Percentiles rank a stretch among this genome's conserved stretches.
Evolutionary conservation across 1,284 basidiomycete genomes (phyloP).

Genomic region (Rhodotorula glutinis): DNA sequence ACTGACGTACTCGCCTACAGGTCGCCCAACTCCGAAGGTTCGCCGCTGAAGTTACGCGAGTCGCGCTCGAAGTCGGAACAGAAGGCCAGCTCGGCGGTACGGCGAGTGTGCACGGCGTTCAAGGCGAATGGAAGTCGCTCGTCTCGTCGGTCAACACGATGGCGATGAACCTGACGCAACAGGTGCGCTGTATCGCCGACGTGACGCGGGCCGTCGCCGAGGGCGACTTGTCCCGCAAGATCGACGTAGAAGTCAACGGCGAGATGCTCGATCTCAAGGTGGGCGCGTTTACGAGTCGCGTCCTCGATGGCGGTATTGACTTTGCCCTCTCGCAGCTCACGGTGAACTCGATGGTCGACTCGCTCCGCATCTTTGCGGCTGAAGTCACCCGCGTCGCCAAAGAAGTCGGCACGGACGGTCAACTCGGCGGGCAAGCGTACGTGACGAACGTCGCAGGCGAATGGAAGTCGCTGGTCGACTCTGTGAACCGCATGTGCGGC

Average conservation of each 20-base stretch:
- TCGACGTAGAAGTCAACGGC: constrained; percentile 92
- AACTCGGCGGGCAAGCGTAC: constrained; percentile 44
- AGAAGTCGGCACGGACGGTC: constrained; percentile 56
- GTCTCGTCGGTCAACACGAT: constrained; percentile 49
- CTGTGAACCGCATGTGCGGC: constrained; percentile 53
- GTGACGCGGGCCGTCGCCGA: constrained; percentile 70
- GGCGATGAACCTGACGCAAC: constrained; percentile 61
- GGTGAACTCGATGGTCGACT: constrained; percentile 74
- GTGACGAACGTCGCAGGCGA: constrained; percentile 51
- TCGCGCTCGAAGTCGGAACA: constrained; percentile 57
- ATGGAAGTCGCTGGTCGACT: constrained; percentile 51
- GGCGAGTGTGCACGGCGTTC: constrained; percentile 52
- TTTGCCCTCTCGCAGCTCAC: constrained; percentile 18
- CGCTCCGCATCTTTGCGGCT: constrained; percentile 86
- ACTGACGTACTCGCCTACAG: constrained; percentile 30
- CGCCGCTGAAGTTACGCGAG: constrained; percentile 93
- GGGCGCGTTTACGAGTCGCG: not conserved
- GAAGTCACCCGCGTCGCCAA: constrained; percentile 93
- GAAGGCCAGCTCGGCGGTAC: constrained; percentile 52
- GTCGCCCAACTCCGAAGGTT: constrained; percentile 79
- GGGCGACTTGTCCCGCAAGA: constrained; percentile 92
- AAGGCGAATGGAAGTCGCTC: constrained; percentile 50
- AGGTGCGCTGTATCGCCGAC: constrained; percentile 38
- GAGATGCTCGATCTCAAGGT: constrained; percentile 97
- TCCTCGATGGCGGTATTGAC: not conserved